phyloP scores from a whole-genome alignment of 345 rosid genomes.

The Isatis tinctoria region DNA sequence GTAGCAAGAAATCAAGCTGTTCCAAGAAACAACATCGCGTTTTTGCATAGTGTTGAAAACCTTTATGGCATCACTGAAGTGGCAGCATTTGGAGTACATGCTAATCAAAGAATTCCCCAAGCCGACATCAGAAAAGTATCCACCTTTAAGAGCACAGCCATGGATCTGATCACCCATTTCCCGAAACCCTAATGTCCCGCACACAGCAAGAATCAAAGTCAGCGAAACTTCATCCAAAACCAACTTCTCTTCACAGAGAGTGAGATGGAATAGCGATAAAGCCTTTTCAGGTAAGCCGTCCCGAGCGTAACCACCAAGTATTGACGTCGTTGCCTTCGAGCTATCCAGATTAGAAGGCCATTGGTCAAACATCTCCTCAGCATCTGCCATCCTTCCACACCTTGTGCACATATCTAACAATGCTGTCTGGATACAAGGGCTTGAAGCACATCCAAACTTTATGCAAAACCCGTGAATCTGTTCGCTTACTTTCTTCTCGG shows the following conservation, averaged over 20 bases:
- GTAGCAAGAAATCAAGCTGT: conserved; percentile 63
- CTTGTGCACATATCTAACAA: conserved; percentile 75
- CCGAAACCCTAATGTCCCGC: conserved; percentile 70
- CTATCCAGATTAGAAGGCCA: conserved; percentile 48
- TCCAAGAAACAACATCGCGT: conserved; percentile 70
- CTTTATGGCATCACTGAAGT: conserved; percentile 42
- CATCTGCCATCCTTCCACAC: conserved; percentile 79
- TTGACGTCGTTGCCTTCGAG: conserved; percentile 60
- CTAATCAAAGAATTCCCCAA: conserved; percentile 69
- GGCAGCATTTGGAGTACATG: conserved; percentile 70
- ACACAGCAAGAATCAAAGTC: conserved; percentile 52
- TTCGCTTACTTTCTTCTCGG: conserved; percentile 40
- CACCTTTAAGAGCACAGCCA: conserved; percentile 54
- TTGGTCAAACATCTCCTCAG: conserved; percentile 51
- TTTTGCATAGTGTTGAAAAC: conserved; percentile 45
- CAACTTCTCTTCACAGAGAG: conserved; percentile 42
- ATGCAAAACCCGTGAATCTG: conserved; percentile 71
- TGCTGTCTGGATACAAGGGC: conserved; percentile 57
- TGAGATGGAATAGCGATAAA: conserved; percentile 40
- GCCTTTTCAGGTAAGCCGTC: conserved; percentile 70
- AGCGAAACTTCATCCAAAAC: conserved; percentile 57
- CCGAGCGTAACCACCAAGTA: conserved; percentile 70
- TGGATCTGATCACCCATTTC: conserved; percentile 75
- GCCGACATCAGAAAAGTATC: conserved; percentile 40
- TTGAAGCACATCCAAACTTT: conserved; percentile 59